Evolutionary conservation across 2,329 filamentous ascomycete species (phyloP).

Genomic region (Trichoderma guizhouense): DNA sequence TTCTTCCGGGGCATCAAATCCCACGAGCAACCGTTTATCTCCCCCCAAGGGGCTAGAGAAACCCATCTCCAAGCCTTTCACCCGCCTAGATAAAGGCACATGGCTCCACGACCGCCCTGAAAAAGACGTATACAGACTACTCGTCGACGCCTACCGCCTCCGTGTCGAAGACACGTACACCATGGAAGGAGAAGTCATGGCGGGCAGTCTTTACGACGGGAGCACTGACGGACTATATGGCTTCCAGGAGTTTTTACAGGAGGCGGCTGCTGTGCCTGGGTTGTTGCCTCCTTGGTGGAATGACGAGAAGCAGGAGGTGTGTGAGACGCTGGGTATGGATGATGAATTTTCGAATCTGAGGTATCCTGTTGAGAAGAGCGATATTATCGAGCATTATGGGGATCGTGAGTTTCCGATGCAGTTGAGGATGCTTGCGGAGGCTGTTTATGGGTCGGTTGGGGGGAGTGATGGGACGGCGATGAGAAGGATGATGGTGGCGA

Average conservation of each 20-base stretch:
- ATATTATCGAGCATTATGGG: conserved; percentile 42
- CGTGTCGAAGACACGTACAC: conserved; percentile 38
- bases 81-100: conserved; percentile 35
- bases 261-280: conserved; percentile 24
- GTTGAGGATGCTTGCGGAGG: conserved; percentile 42
- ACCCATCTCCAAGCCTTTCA: conserved; percentile 36
- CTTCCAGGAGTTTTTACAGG: conserved; percentile 38
- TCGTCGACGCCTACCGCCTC: conserved; percentile 48
- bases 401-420: conserved; percentile 46
- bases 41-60: conserved; percentile 23
- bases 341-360: conserved; percentile 27
- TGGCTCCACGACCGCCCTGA: conserved; percentile 45
- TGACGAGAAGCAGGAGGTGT: conserved; percentile 35
- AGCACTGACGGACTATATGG: conserved; percentile 27
- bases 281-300: conserved; percentile 47
- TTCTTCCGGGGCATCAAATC: conserved; percentile 16
- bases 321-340: conserved; percentile 35
- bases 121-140: conserved; percentile 42
- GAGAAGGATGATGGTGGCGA: not conserved
- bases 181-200: conserved; percentile 26
- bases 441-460: not conserved
- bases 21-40: not conserved
- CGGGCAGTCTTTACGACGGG: conserved; percentile 31
- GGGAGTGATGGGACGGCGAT: not conserved
- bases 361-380: conserved; percentile 30